A percentile compares a stretch with the other conserved stretches of the same genome.
These are phyloP conservation scores for Blastocystis hominis DNA, from an alignment of 352 stramenopile species.

Conservation along the genomic window DNA sequence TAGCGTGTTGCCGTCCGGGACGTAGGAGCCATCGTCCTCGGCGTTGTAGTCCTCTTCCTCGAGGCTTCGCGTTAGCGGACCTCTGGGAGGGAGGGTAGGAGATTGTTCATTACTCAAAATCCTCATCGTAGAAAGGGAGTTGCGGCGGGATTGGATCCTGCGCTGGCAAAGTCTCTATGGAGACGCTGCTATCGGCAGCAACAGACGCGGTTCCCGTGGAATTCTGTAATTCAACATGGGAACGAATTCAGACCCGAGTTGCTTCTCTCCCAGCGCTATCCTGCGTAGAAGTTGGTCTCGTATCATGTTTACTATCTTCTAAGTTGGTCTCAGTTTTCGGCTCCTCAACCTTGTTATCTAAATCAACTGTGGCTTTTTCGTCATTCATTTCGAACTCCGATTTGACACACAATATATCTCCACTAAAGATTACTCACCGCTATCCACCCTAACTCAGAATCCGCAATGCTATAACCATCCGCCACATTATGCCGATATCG, in stretches of 20 bases:
- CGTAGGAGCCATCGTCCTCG: neutral
- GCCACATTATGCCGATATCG: neutral
- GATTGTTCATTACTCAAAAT: neutral
- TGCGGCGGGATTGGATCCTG: neutral
- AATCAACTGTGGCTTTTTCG: neutral
- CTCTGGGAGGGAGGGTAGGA: neutral
- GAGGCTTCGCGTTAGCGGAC: constrained; percentile 11
- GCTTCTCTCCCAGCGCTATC: neutral
- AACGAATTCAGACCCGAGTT: neutral
- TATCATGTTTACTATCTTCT: neutral
- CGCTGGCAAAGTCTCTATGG: neutral
- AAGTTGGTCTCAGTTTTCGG: neutral
- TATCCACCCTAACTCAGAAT: neutral
- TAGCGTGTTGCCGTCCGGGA: constrained; percentile 16
- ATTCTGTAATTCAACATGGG: neutral
- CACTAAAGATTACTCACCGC: neutral
- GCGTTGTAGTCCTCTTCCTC: constrained; percentile 20
- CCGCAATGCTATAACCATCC: neutral
- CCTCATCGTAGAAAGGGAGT: neutral
- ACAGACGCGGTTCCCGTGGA: neutral
- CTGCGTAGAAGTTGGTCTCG: neutral
- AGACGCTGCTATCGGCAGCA: neutral
- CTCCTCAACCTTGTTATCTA: neutral
- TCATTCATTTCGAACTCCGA: constrained; percentile 29
- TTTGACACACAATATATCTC: constrained; percentile 2